Base-by-base conservation (phyloP, 1,139 yeast species). In the Suhomyces wounanorum region DNA sequence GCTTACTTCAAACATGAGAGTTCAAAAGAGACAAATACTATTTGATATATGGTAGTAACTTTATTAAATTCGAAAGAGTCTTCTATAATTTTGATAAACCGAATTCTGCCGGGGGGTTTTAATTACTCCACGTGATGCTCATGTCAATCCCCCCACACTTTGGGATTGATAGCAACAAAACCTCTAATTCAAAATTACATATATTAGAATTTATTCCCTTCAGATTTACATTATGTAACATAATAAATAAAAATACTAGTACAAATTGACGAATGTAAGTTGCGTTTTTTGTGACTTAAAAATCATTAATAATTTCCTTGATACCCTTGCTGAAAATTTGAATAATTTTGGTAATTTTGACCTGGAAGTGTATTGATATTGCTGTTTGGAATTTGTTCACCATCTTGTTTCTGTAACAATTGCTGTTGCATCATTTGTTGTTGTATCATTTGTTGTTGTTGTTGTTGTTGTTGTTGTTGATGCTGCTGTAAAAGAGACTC, bases 341-440 rank as follows among this genome's bases (percentile, higher is more conserved):
- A 47, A 38, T 45, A 54, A 39, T 39, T 49, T 40, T 43, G 57
- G 36, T 47, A 54, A 30, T 40, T 51, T n/a, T 44, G 49, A 23
- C 39, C 40, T 13, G 43, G 43, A 26, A 49, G 28, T 33, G 33
- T 52, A 51, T 30, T 48, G 47, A 38, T 44, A 44, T 38, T 43
- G 44, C 40, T 52, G 40, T 37, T 47, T 36, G 35, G 47, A 50
- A 38, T 47, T 49, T 31, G 53, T 43, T 37, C 55, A 42, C 46
- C 40, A 4, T 46, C 48, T 8, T 52, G 56, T 36, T 47, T 45
- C 26, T 52, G 52, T 23, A 45, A 28, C 16, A 51, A 33, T 37
- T 55, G 56, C 36, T 52, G 60, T 40, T 57, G 59, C 14, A 56
- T 46, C 51, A 57, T 49, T 39, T 57, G 57, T 21, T 56, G 61